Evolutionary conservation across 768 basidiomycete species (phyloP), one percentile per base, ranked within the genome.

Genomic region (Saitozyma sp.): DNA sequence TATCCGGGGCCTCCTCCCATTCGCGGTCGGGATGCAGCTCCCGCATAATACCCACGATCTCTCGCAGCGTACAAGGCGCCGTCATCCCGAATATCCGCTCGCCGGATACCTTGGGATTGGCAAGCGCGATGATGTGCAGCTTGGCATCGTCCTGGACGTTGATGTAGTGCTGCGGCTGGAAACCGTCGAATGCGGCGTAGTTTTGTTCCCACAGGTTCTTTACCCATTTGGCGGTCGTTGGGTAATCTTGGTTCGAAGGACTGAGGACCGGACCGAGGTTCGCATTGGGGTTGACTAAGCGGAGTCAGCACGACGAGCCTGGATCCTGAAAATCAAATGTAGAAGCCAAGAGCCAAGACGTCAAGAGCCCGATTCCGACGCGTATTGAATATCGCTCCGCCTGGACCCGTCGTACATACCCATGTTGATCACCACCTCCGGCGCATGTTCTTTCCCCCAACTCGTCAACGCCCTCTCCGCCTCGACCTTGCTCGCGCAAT

Each of bases 91-190:
- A 48, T 13, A 48, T 13, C 17, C 46, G 2, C 17, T 17, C 17
- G 17, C 13, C 13, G 13, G 13, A 17, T 13, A 48, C 17, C 13
- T 48, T 6, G 13, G 46, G 46, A 14, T 48, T 48, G 46, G 46
- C 46, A 3, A 48, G 46, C 13, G 46, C 46, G 17, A 48, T 48
- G 46, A 48, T 48, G 17, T 48, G 46, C 13, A 48, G 46, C 46
- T 48, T 48, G 46, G 46, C 46, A 17, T 48, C 46, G 46, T 48
- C 46, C 6, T 48, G 46, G 17, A 48, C 46, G 46, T 48, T 48
- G 46, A 48, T 17, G 46, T 14, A 48, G 14, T 17, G 17, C 17
- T 48, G 46, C 13, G 46, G 46, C 13, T 48, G 14, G 46, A 14
- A 48, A 48, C 46, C 46, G 13, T 48, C 6, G 46, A 48, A 13